Conservation (phyloP, 768 basidiomycete genomes). For the Leccinum rimulosum region DNA sequence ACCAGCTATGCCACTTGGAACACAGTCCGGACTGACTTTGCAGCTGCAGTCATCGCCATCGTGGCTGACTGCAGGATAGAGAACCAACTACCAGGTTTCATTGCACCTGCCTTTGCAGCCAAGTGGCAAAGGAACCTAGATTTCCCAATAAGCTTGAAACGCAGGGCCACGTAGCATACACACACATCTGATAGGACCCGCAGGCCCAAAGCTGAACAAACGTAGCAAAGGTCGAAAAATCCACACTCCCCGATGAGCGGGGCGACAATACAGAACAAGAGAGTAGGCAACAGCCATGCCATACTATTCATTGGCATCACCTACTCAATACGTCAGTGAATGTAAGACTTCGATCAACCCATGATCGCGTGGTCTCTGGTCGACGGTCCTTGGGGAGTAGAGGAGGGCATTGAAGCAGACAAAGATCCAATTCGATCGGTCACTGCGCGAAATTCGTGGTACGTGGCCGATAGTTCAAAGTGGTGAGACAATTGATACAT, state of each 20-base stretch:
- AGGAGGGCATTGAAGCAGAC: too few relatives aligned
- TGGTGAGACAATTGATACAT: too few relatives aligned
- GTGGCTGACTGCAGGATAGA: constrained; percentile 11
- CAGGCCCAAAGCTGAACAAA: constrained; percentile 14
- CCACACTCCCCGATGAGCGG: constrained; percentile 12
- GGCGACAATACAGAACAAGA: constrained; percentile 3
- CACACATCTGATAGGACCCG: constrained; percentile 12
- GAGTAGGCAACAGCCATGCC: not conserved
- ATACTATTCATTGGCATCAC: constrained; percentile 5
- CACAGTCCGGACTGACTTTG: not conserved
- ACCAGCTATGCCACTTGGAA: too few relatives aligned
- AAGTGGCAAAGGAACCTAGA: constrained; percentile 15
- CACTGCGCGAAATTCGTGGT: too few relatives aligned
- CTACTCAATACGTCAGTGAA: not conserved
- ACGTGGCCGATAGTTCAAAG: too few relatives aligned
- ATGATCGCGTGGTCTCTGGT: too few relatives aligned
- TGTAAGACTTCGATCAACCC: too few relatives aligned
- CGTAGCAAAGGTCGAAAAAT: constrained; percentile 12
- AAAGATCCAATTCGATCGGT: too few relatives aligned
- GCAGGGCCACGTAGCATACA: rapidly evolving
- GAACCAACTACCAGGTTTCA: constrained; percentile 12
- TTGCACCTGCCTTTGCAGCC: not conserved
- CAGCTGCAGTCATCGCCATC: constrained; percentile 2
- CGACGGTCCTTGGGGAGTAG: too few relatives aligned
- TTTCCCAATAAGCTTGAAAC: not conserved